Evolutionary conservation across 2,329 filamentous ascomycete genomes (phyloP), one percentile per base, ranked within the genome.

Genomic region (Ceratocystis cacaofunesta): DNA sequence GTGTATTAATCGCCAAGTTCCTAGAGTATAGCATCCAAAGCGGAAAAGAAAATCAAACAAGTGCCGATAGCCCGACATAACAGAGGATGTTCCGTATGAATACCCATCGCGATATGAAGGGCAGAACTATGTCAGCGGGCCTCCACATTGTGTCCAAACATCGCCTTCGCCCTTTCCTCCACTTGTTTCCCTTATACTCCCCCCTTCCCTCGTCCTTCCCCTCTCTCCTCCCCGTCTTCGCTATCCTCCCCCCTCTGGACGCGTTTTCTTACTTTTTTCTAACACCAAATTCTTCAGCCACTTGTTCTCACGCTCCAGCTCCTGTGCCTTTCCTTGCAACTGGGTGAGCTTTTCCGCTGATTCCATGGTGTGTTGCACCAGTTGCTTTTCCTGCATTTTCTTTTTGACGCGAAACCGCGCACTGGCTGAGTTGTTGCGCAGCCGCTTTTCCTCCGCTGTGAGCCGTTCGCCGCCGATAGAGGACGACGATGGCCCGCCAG

Each of bases 351-450:
- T 83, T 62, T 85, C 82, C 25, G 81, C 80, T 68, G 84, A 81
- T 60, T 85, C 84, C 68, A 83, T 82, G n/a, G 83, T 80, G 2
- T 78, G 79, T 30, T 76, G 75, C 71, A 84, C 82, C 64, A 86
- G 78, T n/a, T 82, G 79, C 72, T 84, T 81, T 72, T 87, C 84
- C 62, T 84, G 80, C 73, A 85, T 83, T 77, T 87, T 87, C 79
- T 87, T 87, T 78, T 87, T 87, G 71, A 85, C 80, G 55, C 84
- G 81, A 75, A 87, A 87, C 60, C 84, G 81, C n/a, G 84, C 84
- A 62, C 80, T 84, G 60, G 84, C 84, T 17, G 84, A 84, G 8
- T 85, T 86, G 73, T 87, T 87, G 65, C 84, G 81, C 52, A 84
- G 81, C n/a, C 84, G 80, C 70, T 86, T 86, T 70, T 87, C 84